phyloP scores from a whole-genome alignment of 2,329 filamentous ascomycete genomes.

The Neurospora sp. region DNA sequence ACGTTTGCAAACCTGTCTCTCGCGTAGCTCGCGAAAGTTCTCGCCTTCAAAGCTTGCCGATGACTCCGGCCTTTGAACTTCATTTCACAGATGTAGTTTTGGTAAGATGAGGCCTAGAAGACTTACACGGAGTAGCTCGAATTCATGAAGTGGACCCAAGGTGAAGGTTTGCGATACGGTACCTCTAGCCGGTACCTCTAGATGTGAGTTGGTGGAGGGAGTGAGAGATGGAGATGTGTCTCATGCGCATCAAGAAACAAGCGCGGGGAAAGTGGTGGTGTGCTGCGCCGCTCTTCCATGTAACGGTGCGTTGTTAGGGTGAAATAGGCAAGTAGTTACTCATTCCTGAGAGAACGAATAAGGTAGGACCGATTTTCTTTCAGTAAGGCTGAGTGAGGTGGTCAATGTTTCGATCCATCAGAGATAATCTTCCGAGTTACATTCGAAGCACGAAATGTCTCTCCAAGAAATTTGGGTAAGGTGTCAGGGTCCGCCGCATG shows the following conservation, averaged over 20 bases:
- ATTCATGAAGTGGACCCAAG: not conserved
- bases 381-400: not conserved
- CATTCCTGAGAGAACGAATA: not conserved
- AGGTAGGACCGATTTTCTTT: not conserved
- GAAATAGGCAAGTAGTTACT: not conserved
- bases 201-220: not conserved
- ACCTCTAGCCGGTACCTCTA: not conserved
- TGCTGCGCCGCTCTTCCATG: not conserved
- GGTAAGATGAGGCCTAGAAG: not conserved
- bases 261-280: not conserved
- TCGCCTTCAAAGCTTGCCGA: not conserved
- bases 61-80: not conserved
- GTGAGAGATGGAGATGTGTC: not conserved
- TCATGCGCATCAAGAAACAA: not conserved
- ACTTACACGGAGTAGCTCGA: not conserved
- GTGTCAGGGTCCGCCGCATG: not conserved
- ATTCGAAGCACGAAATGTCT: not conserved
- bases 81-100: not conserved
- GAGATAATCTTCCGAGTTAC: not conserved
- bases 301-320: not conserved
- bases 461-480: not conserved
- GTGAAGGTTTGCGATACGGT: not conserved
- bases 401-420: not conserved
- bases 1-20: not conserved
- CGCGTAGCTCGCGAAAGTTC: too few relatives aligned